Evolutionary conservation across 202 grass and related monocot genomes (phyloP).

Genomic region (Cymbopogon flexuosus): DNA sequence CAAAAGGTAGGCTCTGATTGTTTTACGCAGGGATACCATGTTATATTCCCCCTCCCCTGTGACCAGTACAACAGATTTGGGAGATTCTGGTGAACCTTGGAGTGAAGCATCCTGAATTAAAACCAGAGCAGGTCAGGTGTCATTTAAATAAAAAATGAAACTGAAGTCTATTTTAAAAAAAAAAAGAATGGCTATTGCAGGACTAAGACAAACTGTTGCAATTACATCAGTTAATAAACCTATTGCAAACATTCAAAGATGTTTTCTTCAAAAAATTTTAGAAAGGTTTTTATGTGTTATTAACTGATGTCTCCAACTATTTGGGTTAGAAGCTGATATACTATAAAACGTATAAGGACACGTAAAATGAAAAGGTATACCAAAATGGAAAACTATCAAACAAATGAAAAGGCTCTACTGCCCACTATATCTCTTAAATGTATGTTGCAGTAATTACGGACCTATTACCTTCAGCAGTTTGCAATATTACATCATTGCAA

Average conservation of each 20-base stretch:
- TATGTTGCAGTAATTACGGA: not conserved
- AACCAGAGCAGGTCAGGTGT: constrained; percentile 7
- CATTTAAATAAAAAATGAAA: constrained; percentile 23
- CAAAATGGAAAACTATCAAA: constrained; percentile 4
- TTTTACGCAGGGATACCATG: constrained; percentile 82
- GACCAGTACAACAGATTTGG: constrained; percentile 85
- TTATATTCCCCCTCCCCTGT: constrained; percentile 94
- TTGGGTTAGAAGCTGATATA: not conserved
- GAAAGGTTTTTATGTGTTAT: not conserved
- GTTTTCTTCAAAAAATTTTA: not conserved
- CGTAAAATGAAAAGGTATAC: not conserved
- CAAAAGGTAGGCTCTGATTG: constrained; percentile 77
- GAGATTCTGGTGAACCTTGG: constrained; percentile 81
- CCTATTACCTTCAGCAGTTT: not conserved
- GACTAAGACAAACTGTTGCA: not conserved
- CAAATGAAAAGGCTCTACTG: not conserved
- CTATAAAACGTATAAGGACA: not conserved
- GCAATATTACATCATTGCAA: not conserved
- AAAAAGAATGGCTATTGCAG: not conserved
- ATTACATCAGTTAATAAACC: not conserved
- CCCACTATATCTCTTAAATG: not conserved
- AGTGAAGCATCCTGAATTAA: constrained; percentile 76
- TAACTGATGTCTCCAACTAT: constrained; percentile 6
- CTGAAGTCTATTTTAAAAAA: not conserved
- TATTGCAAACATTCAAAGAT: not conserved